Evolutionary conservation across 495 filamentous ascomycete genomes (phyloP).

Genomic region (Recurvomyces mirabilis): DNA sequence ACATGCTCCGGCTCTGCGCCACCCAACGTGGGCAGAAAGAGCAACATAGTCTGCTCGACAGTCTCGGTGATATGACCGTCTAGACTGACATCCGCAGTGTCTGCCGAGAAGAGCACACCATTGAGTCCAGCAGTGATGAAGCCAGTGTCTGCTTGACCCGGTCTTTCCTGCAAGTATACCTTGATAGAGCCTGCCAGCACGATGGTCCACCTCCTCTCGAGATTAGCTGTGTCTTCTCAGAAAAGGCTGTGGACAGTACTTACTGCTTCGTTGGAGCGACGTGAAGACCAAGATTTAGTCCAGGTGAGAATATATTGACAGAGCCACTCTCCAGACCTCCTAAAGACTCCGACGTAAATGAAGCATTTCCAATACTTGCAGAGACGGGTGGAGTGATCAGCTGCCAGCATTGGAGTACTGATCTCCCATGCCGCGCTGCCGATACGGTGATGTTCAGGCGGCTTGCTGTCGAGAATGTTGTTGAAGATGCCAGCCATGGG

Average conservation of each 20-base stretch:
- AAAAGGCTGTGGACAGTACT: background rate
- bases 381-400: background rate
- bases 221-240: background rate
- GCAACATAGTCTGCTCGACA: background rate
- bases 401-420: constrained; percentile 3
- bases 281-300: background rate
- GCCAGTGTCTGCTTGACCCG: background rate
- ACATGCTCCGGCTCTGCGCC: background rate
- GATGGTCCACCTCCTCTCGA: background rate
- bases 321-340: background rate
- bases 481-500: background rate
- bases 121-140: background rate
- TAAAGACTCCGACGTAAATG: background rate
- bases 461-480: background rate
- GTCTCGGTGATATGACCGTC: background rate
- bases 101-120: background rate
- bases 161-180: background rate
- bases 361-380: background rate
- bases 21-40: background rate
- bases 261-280: background rate
- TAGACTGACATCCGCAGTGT: background rate
- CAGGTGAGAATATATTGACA: background rate
- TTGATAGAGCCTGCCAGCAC: constrained; percentile 2
- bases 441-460: background rate
- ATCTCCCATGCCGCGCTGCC: background rate